phyloP scores from a whole-genome alignment of 768 basidiomycete species.

The Leccinum barrowsii region DNA sequence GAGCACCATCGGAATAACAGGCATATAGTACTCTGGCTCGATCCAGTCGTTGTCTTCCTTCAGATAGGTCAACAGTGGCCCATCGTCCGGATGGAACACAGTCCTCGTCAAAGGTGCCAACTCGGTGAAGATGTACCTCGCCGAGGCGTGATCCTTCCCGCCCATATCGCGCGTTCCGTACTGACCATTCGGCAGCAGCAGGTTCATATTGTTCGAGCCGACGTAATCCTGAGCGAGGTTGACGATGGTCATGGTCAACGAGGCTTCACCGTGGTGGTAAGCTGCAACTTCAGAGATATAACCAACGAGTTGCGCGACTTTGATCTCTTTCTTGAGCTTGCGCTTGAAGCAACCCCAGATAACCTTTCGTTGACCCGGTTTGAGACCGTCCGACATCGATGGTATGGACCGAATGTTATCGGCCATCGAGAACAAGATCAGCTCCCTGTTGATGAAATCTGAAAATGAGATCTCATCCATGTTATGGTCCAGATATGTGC shows the following conservation, averaged over 20 bases:
- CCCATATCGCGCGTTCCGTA: slow-evolving; percentile 92
- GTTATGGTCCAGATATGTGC: slow-evolving; percentile 89
- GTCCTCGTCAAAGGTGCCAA: slow-evolving; percentile 68
- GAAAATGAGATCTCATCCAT: slow-evolving; percentile 81
- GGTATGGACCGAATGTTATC: slow-evolving; percentile 99
- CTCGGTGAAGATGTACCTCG: slow-evolving; percentile 93
- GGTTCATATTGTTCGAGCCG: slow-evolving; percentile 92
- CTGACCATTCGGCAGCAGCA: slow-evolving; percentile 86
- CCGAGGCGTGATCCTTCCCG: slow-evolving; percentile 94
- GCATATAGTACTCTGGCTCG: slow-evolving; percentile 95
- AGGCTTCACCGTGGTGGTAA: slow-evolving; percentile 95
- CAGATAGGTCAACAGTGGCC: slow-evolving; percentile 77
- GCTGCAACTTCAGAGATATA: slow-evolving; percentile 92
- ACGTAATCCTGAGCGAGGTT: slow-evolving; percentile 92
- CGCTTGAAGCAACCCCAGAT: slow-evolving; percentile 95
- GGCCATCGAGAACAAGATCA: slow-evolving; percentile 99
- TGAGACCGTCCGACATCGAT: slow-evolving; percentile 88
- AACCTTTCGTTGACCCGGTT: slow-evolving; percentile 96
- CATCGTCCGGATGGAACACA: slow-evolving; percentile 81
- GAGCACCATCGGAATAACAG: slow-evolving; percentile 81
- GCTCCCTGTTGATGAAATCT: slow-evolving; percentile 97
- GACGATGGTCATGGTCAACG: slow-evolving; percentile 86
- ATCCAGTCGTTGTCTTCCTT: slow-evolving; percentile 83
- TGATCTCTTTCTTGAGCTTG: slow-evolving; percentile 88
- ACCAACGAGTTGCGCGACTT: slow-evolving; percentile 94